These are phyloP conservation scores for Zygoascus hellenicus DNA, from an alignment of 1,139 yeast genomes.

Conservation along the genomic window DNA sequence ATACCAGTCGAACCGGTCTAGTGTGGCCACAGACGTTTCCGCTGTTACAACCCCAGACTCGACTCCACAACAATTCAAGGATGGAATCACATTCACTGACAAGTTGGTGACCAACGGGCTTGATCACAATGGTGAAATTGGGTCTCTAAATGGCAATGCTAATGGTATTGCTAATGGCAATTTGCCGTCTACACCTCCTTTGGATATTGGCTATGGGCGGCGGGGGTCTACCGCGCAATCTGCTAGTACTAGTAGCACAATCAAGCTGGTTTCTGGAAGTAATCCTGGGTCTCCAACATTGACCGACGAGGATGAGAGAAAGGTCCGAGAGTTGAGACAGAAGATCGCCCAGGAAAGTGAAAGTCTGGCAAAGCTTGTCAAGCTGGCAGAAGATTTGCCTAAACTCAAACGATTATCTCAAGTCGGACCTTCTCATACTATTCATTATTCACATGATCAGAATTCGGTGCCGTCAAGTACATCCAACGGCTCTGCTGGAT, in stretches of 20 bases:
- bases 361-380: slow-evolving; percentile 22
- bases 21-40: neutral
- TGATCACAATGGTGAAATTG: neutral
- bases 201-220: neutral
- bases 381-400: slow-evolving; percentile 22
- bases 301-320: slow-evolving; percentile 1
- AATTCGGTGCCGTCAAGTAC: neutral
- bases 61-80: neutral
- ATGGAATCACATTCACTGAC: neutral
- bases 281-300: neutral
- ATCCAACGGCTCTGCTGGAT: slow-evolving; percentile 10
- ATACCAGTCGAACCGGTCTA: slow-evolving; percentile 1
- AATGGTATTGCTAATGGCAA: neutral
- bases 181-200: neutral
- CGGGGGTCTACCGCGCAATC: neutral
- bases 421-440: slow-evolving; percentile 5
- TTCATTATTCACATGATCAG: slow-evolving; percentile 11
- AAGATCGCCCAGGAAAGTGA: slow-evolving; percentile 23
- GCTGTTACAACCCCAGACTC: neutral
- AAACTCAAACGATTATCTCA: slow-evolving; percentile 9
- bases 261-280: neutral
- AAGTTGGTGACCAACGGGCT: neutral
- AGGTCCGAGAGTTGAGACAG: slow-evolving; percentile 17
- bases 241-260: neutral
- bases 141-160: neutral